These are phyloP conservation scores for Suillus hirtellus DNA, from an alignment of 768 basidiomycete genomes.

Conservation along the genomic window DNA sequence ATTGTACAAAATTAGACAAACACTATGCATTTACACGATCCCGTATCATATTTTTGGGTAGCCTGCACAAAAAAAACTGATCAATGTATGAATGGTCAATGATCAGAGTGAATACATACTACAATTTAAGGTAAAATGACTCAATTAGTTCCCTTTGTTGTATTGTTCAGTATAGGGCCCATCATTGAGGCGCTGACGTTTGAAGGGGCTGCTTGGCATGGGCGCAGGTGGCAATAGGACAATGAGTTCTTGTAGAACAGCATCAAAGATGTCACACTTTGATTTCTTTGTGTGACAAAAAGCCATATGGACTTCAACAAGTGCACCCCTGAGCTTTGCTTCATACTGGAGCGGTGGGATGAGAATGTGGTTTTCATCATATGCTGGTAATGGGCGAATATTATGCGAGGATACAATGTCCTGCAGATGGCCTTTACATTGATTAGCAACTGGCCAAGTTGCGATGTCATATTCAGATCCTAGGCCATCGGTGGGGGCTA, in stretches of 20 bases:
- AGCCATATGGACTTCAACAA: constrained; percentile 6
- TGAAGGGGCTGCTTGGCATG: constrained; percentile 3
- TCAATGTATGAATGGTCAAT: no score
- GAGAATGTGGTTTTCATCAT: neutral
- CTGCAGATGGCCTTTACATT: neutral
- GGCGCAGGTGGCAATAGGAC: neutral
- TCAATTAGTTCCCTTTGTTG: neutral
- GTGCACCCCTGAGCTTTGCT: neutral
- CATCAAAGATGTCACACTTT: neutral
- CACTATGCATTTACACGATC: no score
- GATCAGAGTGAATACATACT: no score
- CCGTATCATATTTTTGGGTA: no score
- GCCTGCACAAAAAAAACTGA: no score
- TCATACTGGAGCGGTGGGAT: constrained; percentile 8
- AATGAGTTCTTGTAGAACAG: neutral
- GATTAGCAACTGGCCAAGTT: no score
- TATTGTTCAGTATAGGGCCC: neutral
- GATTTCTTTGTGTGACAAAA: neutral
- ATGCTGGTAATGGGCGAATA: constrained; percentile 6
- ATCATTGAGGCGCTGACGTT: neutral
- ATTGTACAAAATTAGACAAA: no score
- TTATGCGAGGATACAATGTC: neutral
- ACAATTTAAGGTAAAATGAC: no score
- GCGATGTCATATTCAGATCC: no score
- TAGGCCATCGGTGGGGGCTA: no score